Evolutionary conservation across 2,329 filamentous ascomycete genomes (phyloP), one percentile per base, ranked within the genome.

Genomic region (Exophiala dermatitidis): DNA sequence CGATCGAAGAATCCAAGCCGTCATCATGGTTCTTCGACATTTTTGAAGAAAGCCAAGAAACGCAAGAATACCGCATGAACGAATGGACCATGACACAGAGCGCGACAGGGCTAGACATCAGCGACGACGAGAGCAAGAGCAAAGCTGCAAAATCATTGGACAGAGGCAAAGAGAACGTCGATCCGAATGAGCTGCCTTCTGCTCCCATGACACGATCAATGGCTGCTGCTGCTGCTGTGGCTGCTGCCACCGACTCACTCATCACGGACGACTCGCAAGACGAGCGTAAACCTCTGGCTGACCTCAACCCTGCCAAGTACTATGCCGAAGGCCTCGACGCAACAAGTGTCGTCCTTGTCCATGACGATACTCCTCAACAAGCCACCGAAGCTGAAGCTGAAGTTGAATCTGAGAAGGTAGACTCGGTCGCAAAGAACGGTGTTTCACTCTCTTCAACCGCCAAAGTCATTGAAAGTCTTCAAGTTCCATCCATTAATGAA

Each of bases 151-250:
- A 53, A 48, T 37, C 46, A 31, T 19, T 36, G 60, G 78, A 80
- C 43, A 77, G 82, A 32, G 87, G 89, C 65, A 98, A 98, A 76
- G 91, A 98, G 74, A 98, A 98, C 66, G 82, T 95, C 12, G 87
- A 91, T 3, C 91, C 91, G 1, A 67, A 66, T 5, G 70, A 72
- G 37, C 48, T 67, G n/a, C 19, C 19, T 19, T 60, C 72, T 2
- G 79, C 81, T 51, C 83, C 86, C 43, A 69, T 85, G 37, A 81
- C 79, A 30, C 78, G 85, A 64, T 82, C 80, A 6, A 62, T 62
- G 30, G 54, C 60, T 31, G 57, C 65, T 12, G 53, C 64, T 29
- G 46, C 60, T 7, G 52, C 61, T 26, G 59, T 45, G 69, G 34
- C 48, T 42, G 42, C 47, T 19, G 34, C 50, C 19, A 2, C 19